Evolutionary conservation across 1,139 yeast species (phyloP).

Genomic region (Torulaspora pretoriensis): DNA sequence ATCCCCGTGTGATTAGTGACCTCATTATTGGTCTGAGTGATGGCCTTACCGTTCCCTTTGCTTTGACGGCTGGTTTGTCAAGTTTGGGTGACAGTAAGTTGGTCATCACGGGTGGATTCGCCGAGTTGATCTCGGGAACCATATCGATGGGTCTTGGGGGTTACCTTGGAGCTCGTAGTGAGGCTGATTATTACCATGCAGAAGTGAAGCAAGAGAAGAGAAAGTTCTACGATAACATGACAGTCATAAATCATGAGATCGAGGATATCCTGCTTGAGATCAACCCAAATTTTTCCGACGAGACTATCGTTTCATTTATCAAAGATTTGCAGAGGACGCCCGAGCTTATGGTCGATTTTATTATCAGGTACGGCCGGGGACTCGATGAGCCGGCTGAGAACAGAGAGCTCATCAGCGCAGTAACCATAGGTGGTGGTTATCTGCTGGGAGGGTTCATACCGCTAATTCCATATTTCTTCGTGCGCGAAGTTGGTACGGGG

Average conservation of each 20-base stretch:
- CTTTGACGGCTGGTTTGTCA: conserved; percentile 76
- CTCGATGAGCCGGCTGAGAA: conserved; percentile 82
- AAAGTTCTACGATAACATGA: conserved; percentile 63
- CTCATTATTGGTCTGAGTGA: conserved; percentile 74
- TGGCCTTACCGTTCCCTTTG: conserved; percentile 81
- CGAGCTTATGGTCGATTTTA: conserved; percentile 64
- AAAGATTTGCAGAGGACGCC: conserved; percentile 69
- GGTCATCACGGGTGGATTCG: conserved; percentile 83
- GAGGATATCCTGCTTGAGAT: conserved; percentile 68
- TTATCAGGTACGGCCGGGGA: conserved; percentile 72
- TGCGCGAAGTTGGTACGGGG: conserved; percentile 68
- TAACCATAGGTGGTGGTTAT: conserved; percentile 72
- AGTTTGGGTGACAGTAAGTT: conserved; percentile 69
- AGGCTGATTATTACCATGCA: conserved; percentile 62
- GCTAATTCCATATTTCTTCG: conserved; percentile 73
- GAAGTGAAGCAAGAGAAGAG: conserved; percentile 70
- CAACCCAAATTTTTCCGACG: conserved; percentile 52
- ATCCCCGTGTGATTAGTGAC: conserved; percentile 79
- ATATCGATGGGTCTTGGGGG: conserved; percentile 87
- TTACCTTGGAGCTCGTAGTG: conserved; percentile 75
- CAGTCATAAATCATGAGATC: conserved; percentile 53
- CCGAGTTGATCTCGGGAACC: conserved; percentile 78
- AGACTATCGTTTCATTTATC: conserved; percentile 60
- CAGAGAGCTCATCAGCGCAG: conserved; percentile 67
- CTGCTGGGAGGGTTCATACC: conserved; percentile 78